Conservation (phyloP, 345 rosid genomes). For the Luvunga scandens region DNA sequence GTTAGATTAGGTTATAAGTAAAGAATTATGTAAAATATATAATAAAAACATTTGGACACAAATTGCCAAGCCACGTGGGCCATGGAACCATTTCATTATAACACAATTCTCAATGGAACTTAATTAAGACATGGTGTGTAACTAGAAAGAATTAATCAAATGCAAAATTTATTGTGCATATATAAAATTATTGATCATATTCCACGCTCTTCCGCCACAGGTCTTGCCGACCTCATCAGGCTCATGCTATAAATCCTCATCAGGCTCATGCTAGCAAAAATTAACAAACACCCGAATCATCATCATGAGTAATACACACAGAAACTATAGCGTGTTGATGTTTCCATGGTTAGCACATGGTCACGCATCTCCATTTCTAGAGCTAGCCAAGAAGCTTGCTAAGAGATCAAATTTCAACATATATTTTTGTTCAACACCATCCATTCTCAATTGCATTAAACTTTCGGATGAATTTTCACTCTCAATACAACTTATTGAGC, state of each 20-base stretch:
- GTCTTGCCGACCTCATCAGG: not conserved
- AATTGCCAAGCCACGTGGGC: no score
- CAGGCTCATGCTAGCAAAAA: not conserved
- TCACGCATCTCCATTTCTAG: slow-evolving; percentile 40
- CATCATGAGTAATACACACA: not conserved
- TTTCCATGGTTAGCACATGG: slow-evolving; percentile 54
- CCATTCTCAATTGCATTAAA: slow-evolving; percentile 23
- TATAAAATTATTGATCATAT: not conserved
- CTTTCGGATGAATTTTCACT: slow-evolving; percentile 10
- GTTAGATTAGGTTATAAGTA: no score
- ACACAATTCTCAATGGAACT: not conserved
- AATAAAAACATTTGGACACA: no score
- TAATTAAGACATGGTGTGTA: no score
- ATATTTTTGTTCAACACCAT: slow-evolving; percentile 36
- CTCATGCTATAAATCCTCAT: not conserved
- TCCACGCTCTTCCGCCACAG: not conserved
- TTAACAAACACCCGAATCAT: no score
- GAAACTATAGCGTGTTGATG: slow-evolving; percentile 28
- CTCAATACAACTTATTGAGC: slow-evolving; percentile 34
- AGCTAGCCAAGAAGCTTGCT: slow-evolving; percentile 37
- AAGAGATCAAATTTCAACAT: slow-evolving; percentile 23
- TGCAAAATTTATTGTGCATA: not conserved
- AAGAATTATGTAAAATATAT: no score
- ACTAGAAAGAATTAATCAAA: not conserved
- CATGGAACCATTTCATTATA: not conserved